These are phyloP conservation scores for Ophiostoma piceae DNA, from an alignment of 2,329 filamentous ascomycete genomes.

Conservation along the genomic window DNA sequence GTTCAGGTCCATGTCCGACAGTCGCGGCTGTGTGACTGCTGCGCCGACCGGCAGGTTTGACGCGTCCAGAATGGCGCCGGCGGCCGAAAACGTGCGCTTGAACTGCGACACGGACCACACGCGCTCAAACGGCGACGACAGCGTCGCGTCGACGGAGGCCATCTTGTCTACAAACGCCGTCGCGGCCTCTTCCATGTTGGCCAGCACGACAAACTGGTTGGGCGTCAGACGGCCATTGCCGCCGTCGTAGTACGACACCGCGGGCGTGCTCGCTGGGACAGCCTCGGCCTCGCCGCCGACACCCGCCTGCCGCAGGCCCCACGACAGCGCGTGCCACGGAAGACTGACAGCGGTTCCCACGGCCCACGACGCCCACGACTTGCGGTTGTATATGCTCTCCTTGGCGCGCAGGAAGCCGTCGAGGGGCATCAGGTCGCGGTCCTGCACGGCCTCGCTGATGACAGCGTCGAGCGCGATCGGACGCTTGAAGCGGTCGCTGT, in stretches of 20 bases:
- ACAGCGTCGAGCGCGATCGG: constrained; percentile 77
- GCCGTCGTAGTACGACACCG: neutral
- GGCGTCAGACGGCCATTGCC: constrained; percentile 28
- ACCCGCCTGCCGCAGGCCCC: constrained; percentile 57
- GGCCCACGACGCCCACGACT: constrained; percentile 65
- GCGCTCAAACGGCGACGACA: constrained; percentile 54
- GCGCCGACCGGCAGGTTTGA: constrained; percentile 1
- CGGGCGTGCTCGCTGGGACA: neutral
- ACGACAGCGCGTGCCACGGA: constrained; percentile 66
- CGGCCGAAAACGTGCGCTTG: constrained; percentile 47
- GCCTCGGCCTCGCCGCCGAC: constrained; percentile 36
- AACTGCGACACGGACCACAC: constrained; percentile 65
- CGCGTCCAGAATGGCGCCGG: constrained; percentile 41
- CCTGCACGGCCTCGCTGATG: constrained; percentile 65
- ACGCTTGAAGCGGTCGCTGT: constrained; percentile 71
- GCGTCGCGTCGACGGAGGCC: constrained; percentile 30
- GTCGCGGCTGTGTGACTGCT: constrained; percentile 38
- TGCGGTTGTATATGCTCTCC: constrained; percentile 64
- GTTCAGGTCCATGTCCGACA: constrained; percentile 62
- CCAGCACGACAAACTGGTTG: constrained; percentile 61
- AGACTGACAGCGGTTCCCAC: constrained; percentile 63
- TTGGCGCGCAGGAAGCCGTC: constrained; percentile 60
- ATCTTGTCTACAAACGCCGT: constrained; percentile 48
- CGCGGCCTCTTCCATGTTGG: constrained; percentile 56
- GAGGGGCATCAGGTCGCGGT: constrained; percentile 64